Evolutionary conservation across 495 filamentous ascomycete species (phyloP).

Genomic region (Penicillium odoratum): DNA sequence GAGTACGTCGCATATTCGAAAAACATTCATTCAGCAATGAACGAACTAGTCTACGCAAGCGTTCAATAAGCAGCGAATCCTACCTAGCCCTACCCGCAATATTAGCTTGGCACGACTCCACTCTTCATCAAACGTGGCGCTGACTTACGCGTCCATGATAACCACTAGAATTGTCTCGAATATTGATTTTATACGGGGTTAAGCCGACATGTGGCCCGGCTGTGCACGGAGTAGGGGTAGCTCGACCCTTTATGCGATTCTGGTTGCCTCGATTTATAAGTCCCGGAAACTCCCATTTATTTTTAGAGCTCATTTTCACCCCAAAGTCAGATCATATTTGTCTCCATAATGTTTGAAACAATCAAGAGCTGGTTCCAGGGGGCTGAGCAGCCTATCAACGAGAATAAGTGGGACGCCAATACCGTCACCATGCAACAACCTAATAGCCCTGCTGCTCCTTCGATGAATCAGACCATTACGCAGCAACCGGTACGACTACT

Average conservation of each 20-base stretch:
- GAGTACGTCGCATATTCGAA: not conserved
- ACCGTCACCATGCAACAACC: conserved; percentile 14
- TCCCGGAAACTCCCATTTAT: not conserved
- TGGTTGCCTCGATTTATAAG: not conserved
- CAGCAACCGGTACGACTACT: conserved; percentile 7
- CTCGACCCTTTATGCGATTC: not conserved
- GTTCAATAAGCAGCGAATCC: conserved; percentile 9
- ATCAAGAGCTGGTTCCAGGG: conserved; percentile 11
- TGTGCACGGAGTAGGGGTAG: too few species aligned
- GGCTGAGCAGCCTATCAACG: conserved; percentile 4
- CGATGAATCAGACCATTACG: conserved; percentile 10
- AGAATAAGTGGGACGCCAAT: conserved; percentile 13
- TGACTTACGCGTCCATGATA: conserved; percentile 12
- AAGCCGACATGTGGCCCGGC: too few species aligned
- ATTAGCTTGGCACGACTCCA: conserved; percentile 5
- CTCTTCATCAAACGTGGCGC: conserved; percentile 7
- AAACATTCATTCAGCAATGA: not conserved
- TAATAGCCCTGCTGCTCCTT: conserved; percentile 5
- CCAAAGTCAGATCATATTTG: not conserved
- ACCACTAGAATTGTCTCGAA: not conserved
- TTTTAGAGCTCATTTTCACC: not conserved
- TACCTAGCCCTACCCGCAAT: conserved; percentile 11
- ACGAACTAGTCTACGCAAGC: conserved; percentile 9
- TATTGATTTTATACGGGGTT: not conserved
- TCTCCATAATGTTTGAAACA: conserved; percentile 8